Evolutionary conservation across 768 basidiomycete genomes (phyloP), one percentile per base, ranked within the genome.

Genomic region (Termitomyces sp.): DNA sequence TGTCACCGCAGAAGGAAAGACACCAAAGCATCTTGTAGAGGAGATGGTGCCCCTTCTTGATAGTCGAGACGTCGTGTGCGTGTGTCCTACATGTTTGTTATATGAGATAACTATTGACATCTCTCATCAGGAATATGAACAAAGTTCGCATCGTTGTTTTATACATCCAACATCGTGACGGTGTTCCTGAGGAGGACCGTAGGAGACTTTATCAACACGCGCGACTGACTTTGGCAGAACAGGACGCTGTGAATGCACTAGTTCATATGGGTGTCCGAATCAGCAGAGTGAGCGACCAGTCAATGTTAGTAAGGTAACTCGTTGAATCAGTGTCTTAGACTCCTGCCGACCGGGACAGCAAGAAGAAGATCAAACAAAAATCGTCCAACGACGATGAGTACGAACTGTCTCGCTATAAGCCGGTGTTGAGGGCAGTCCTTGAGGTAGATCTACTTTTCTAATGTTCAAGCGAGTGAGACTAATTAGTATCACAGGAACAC

Each of bases 11-110:
- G 94, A 98, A 67, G 96, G 96, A 1, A 98, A 97, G 76, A 81
- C 86, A n/a, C 97, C 97, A 2, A 98, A 97, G 72, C 86, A 84
- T 0, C 76, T 99, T 3, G 95, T 99, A 2, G 97, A 98, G 71
- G 96, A 99, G 72, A 98, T 99, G 97, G 96, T 99, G 0, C 96
- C 97, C 0, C 76, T 99, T 35, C 81, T 99, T 28, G 96, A 96
- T 69, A 89, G 91, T 70, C 83, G 87, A 57, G 88, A 91, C 18
- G 86, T 98, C 59, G 81, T 88, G 96, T 94, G 73, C 69, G 85
- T 72, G 28, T 12, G 32, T 33, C 20, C 15, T 16, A 42, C 13
- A 22, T 61, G 39, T 42, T 52, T 38, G 28, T 49, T 38, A 8
- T 58, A 22, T 5, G 49, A 42, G 32, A 9, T 11, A 42, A 24